Percentiles rank a stretch among this genome's conserved stretches.
Evolutionary conservation across 2,329 filamentous ascomycete species (phyloP).

Genomic region (Sporothrix brasiliensis): DNA sequence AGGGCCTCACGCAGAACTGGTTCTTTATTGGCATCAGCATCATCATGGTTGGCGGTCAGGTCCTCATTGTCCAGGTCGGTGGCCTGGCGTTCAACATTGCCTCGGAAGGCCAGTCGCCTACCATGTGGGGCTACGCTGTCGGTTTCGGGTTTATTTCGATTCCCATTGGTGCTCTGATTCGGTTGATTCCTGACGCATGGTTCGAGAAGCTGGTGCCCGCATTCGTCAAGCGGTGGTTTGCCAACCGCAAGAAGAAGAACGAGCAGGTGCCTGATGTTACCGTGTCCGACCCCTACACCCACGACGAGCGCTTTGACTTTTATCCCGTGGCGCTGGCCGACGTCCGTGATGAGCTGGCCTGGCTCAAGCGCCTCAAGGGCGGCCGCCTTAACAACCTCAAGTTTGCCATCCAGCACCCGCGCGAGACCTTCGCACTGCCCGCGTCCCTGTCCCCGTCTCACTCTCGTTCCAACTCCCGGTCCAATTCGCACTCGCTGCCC

Average conservation of each 20-base stretch:
- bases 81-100: constrained; percentile 77
- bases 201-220: constrained; percentile 57
- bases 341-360: constrained; percentile 77
- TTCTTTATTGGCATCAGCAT: constrained; percentile 87
- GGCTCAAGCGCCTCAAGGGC: constrained; percentile 78
- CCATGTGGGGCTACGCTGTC: constrained; percentile 86
- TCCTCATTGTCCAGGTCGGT: constrained; percentile 88
- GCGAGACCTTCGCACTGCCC: constrained; percentile 66
- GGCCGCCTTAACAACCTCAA: constrained; percentile 80
- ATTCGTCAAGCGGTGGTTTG: constrained; percentile 53
- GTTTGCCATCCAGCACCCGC: constrained; percentile 75
- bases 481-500: constrained; percentile 58
- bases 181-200: constrained; percentile 76
- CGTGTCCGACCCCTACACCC: constrained; percentile 59
- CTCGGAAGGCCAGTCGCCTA: constrained; percentile 61
- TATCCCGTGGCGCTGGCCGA: constrained; percentile 75
- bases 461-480: constrained; percentile 66
- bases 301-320: constrained; percentile 60
- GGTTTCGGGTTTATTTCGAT: constrained; percentile 83
- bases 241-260: constrained; percentile 37
- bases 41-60: constrained; percentile 85
- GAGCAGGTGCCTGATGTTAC: constrained; percentile 57
- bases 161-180: constrained; percentile 77
- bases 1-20: constrained; percentile 79
- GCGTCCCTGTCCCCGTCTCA: constrained; percentile 66